Base-by-base conservation (phyloP, 1,139 yeast genomes). In the Taiozyma sp. region DNA sequence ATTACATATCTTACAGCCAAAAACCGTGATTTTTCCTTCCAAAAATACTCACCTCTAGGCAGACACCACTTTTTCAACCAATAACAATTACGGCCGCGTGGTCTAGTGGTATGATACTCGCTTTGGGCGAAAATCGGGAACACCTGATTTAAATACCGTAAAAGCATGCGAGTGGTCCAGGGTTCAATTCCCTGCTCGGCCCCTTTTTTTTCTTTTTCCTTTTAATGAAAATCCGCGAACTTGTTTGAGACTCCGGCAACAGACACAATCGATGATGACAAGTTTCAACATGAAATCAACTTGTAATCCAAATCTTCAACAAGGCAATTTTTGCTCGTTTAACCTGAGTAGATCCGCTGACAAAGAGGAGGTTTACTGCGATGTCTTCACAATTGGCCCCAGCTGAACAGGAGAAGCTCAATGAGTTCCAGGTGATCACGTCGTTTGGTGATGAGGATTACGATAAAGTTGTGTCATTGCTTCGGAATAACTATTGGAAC, bases 401-500 rank as follows among this genome's bases (percentile, higher is more conserved):
- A 19, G 65, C 65, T 8, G 74, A 71, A 49, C 72, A 68, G 48
- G 71, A 69, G 48, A 69, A 68, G 48, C 57, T 71, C 54, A 66
- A 69, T 48, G 67, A 70, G 47, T 71, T 71, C 52, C 74, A 70
- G 51, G 52, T 64, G 43, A 69, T 71, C 42, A 65, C 74, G 1
- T 59, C 66, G 10, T 71, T 69, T 52, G 66, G 68, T 2, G 71
- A 68, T 23, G 68, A 65, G 0, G 71, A 71, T 36, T 55, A 68
- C 45, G 65, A 69, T 8, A 57, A 63, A 32, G 65, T 71, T 16
- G 66, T 71, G 22, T 59, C 59, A 45, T 56, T 70, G 30, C 54
- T 72, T 30, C 54, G 63, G 51, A 68, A 69, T 48, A 69, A 70
- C 54, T 66, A 70, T 34, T 72, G 76, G 76, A 64, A 69, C 47